Conservation (phyloP, 371 early-diverging fungal species). For the Paraphysoderma sedebokerense region DNA sequence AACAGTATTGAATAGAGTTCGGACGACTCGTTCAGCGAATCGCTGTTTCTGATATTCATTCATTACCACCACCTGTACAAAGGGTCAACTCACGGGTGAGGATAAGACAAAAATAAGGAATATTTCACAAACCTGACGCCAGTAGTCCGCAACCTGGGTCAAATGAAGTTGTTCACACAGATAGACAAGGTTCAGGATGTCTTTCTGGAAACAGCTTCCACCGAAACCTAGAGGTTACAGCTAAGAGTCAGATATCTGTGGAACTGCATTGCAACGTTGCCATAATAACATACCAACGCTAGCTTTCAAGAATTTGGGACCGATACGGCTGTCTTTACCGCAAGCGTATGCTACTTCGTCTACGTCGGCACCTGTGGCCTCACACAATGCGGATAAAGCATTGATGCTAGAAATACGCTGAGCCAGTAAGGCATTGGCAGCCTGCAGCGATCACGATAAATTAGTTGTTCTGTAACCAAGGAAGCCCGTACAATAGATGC, state of each 20-base stretch:
- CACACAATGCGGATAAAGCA: conserved; percentile 81
- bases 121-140: too few relatives aligned
- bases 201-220: conserved; percentile 93
- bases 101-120: neutral
- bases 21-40: conserved; percentile 40
- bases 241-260: neutral
- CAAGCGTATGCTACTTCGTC: conserved; percentile 84
- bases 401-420: conserved; percentile 92
- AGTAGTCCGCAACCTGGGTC: conserved; percentile 85
- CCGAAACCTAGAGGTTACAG: conserved; percentile 46
- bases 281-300: conserved; percentile 53
- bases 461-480: neutral
- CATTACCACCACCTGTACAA: conserved; percentile 48
- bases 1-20: conserved; percentile 63
- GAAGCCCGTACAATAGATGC: neutral
- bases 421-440: conserved; percentile 88
- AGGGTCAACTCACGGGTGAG: neutral
- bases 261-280: neutral
- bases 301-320: conserved; percentile 81
- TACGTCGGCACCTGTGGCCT: conserved; percentile 90
- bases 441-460: conserved; percentile 18
- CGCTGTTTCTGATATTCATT: conserved; percentile 87
- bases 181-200: conserved; percentile 82
- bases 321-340: conserved; percentile 76
- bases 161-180: conserved; percentile 63